Conservation (phyloP, 495 filamentous ascomycete genomes). For the Neurospora intermedia region DNA sequence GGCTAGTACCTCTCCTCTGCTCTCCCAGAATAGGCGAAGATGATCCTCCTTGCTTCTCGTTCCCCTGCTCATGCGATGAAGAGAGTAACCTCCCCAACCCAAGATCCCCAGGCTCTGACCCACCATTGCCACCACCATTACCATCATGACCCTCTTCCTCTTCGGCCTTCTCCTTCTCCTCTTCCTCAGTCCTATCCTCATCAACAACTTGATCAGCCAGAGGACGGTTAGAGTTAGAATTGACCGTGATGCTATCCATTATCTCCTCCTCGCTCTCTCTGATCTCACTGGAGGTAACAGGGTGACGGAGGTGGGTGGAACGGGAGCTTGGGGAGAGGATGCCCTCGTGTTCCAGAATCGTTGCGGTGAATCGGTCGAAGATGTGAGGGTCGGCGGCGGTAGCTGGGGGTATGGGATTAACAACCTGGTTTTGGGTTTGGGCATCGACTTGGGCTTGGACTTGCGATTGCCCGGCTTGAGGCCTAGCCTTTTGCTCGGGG, state of each 20-base stretch:
- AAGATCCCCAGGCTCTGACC: neutral
- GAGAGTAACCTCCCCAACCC: neutral
- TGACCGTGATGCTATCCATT: neutral
- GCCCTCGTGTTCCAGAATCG: neutral
- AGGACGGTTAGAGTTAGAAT: neutral
- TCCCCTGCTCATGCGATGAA: neutral
- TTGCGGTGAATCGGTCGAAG: neutral
- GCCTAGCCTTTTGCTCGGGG: neutral
- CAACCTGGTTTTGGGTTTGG: neutral
- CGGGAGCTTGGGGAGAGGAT: neutral
- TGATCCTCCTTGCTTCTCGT: neutral
- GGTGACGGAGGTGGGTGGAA: neutral
- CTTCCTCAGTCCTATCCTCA: neutral
- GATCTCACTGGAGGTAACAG: neutral
- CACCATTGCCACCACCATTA: neutral
- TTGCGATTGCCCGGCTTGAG: neutral
- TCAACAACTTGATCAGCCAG: neutral
- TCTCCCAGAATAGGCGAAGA: neutral
- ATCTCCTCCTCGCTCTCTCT: neutral
- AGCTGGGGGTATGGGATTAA: neutral
- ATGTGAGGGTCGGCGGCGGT: neutral
- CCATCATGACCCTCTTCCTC: neutral
- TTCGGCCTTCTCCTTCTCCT: neutral
- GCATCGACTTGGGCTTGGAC: neutral
- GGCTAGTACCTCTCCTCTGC: neutral